Evolutionary conservation across 2,329 filamentous ascomycete genomes (phyloP).

Genomic region (Calycina marina): DNA sequence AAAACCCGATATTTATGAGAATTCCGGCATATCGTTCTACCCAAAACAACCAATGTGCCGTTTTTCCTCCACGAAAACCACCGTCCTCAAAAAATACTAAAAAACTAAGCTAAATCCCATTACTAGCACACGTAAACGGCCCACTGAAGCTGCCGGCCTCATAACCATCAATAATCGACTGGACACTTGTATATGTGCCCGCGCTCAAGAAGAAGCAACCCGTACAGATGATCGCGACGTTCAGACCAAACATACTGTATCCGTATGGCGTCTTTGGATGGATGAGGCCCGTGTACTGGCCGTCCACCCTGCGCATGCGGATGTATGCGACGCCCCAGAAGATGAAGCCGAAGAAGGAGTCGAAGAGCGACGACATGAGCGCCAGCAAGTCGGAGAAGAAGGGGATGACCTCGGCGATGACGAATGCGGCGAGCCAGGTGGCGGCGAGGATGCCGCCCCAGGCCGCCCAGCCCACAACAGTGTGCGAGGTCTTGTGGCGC

Average conservation of each 20-base stretch:
- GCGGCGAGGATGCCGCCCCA: slow-evolving; percentile 63
- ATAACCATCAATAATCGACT: slow-evolving; percentile 64
- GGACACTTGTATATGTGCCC: slow-evolving; percentile 68
- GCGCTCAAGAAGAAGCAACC: slow-evolving; percentile 70
- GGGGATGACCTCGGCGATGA: slow-evolving; percentile 84
- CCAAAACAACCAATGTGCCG: too few relatives aligned
- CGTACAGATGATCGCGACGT: slow-evolving; percentile 56
- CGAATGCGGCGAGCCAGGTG: slow-evolving; percentile 79
- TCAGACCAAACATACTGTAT: slow-evolving; percentile 45
- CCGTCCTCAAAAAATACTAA: too few relatives aligned
- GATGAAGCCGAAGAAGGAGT: slow-evolving; percentile 90
- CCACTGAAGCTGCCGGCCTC: slow-evolving; percentile 46
- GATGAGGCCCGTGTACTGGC: slow-evolving; percentile 28
- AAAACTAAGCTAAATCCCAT: slow-evolving; percentile 52
- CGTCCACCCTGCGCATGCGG: slow-evolving; percentile 56
- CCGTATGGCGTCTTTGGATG: slow-evolving; percentile 23
- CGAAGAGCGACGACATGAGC: slow-evolving; percentile 76
- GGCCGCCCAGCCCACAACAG: slow-evolving; percentile 61
- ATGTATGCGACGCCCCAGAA: slow-evolving; percentile 81
- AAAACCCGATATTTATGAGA: too few relatives aligned
- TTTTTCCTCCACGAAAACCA: too few relatives aligned
- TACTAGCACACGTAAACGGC: slow-evolving; percentile 60
- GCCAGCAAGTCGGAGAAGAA: slow-evolving; percentile 68
- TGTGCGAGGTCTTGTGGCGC: slow-evolving; percentile 68
- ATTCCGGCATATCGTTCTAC: too few relatives aligned